Evolutionary conservation across 495 filamentous ascomycete species (phyloP).

Genomic region (Penicillium lividum): DNA sequence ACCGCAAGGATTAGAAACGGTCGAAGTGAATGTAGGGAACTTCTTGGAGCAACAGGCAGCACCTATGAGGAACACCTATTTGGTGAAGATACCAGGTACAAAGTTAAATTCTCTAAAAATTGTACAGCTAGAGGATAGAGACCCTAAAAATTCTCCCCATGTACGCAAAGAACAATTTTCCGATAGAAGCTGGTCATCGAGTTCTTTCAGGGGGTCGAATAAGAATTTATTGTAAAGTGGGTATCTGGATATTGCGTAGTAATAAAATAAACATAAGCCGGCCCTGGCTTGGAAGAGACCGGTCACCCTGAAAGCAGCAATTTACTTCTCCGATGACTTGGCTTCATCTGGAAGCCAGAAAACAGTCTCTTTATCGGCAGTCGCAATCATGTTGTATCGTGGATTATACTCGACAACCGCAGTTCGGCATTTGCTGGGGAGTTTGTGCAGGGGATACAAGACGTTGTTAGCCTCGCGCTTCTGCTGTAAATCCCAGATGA

Average conservation of each 20-base stretch:
- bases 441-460: slow-evolving; percentile 61
- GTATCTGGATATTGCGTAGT: slow-evolving; percentile 10
- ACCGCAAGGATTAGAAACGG: slow-evolving; percentile 34
- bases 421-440: slow-evolving; percentile 67
- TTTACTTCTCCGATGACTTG: slow-evolving; percentile 38
- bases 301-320: neutral
- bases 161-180: neutral
- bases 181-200: neutral
- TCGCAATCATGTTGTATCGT: slow-evolving; percentile 83
- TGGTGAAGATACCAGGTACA: no score
- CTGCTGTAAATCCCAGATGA: slow-evolving; percentile 79
- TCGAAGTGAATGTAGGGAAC: neutral
- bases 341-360: slow-evolving; percentile 77
- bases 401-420: slow-evolving; percentile 87
- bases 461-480: slow-evolving; percentile 50
- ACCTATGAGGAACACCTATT: no score
- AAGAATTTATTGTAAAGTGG: slow-evolving; percentile 6
- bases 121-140: no score
- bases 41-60: no score
- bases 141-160: no score
- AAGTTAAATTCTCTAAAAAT: no score
- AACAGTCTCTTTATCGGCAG: slow-evolving; percentile 80
- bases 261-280: neutral
- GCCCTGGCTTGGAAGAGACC: neutral
- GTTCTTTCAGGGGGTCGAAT: neutral